Conservation (phyloP, 768 basidiomycete genomes). For the Termitomyces sp. region DNA sequence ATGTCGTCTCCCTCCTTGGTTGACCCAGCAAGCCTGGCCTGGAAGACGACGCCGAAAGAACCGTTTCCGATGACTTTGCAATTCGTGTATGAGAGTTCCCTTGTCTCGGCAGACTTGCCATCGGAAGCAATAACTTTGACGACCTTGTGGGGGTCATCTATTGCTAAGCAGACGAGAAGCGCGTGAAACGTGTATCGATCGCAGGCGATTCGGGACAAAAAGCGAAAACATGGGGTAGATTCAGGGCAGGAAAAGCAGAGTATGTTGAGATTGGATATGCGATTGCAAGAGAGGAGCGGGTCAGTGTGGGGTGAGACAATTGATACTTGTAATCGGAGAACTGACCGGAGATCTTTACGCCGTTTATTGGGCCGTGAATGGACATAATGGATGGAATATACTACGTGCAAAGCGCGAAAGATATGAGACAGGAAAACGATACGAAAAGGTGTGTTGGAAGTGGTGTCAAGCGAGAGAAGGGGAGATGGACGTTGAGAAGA, state of each 20-base stretch:
- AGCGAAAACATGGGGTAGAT: slow-evolving; percentile 5
- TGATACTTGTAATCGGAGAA: slow-evolving; percentile 20
- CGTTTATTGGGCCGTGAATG: slow-evolving; percentile 80
- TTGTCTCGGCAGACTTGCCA: slow-evolving; percentile 88
- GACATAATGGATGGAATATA: slow-evolving; percentile 48
- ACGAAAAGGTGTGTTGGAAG: slow-evolving; percentile 12
- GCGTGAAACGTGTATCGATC: slow-evolving; percentile 29
- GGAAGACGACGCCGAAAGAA: slow-evolving; percentile 98
- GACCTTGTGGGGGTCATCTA: slow-evolving; percentile 96
- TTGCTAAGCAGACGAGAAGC: slow-evolving; percentile 40
- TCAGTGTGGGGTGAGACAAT: slow-evolving; percentile 25
- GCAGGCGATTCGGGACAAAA: slow-evolving; percentile 28
- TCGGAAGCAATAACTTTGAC: slow-evolving; percentile 94
- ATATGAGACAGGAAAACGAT: slow-evolving; percentile 12
- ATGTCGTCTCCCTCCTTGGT: slow-evolving; percentile 77
- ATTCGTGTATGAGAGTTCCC: slow-evolving; percentile 90
- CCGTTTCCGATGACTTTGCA: slow-evolving; percentile 99
- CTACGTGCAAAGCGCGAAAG: slow-evolving; percentile 9
- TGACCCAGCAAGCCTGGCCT: slow-evolving; percentile 78
- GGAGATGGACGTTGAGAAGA: slow-evolving; percentile 18
- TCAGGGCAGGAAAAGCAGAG: background rate
- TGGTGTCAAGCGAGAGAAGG: too few species aligned
- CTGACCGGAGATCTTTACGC: slow-evolving; percentile 83
- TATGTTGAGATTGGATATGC: slow-evolving; percentile 22
- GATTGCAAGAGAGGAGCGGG: slow-evolving; percentile 14